Base-by-base conservation (phyloP, 225 moss, liverwort and hornwort species). In the Polytrichum formosum region DNA sequence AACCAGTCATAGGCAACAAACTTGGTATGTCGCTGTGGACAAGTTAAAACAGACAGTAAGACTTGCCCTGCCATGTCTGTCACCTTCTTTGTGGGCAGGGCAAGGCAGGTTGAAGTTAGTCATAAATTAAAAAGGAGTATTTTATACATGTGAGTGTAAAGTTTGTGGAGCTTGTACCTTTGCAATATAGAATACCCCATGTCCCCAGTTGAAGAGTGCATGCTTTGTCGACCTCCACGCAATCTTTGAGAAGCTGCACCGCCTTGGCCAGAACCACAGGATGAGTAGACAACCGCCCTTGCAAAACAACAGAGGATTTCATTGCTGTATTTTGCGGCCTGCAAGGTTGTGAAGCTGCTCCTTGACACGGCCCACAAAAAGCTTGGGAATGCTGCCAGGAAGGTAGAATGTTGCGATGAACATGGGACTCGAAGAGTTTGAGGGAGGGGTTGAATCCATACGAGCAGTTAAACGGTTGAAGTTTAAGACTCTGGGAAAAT, bases 161-260 rank as follows among this genome's bases (percentile, higher is more conserved):
- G 13, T 46, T 46, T 46, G 46, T 16, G 46, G 22, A 58, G 7
- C n/a, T 28, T 74, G 68, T 1, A 80, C 73, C 80, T 0, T 65
- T 61, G 2, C 23, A 8, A 61, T 70, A 73, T 0, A 76, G 1
- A 54, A 80, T 46, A 21, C 33, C 69, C 65, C 69, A 80, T 27
- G 65, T 76, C 0, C 69, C 73, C 0, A 80, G 28, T 17, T 80
- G 73, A 20, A 76, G 61, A 18, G 54, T n/a, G 23, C 76, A 76
- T 19, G 16, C 27, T 1, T 56, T 61, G 1, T 76, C 73, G 4
- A 28, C 18, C 9, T n/a, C 16, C 1, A 80, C 16, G 26, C 76
- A 73, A 5, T 26, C 0, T 5, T 65, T 73, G 0, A 72, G 72
- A 55, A 80, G 19, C 54, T 66, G 61, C 0, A 27, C 68, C 18